Base-by-base conservation (phyloP, 768 basidiomycete genomes). In the Chalciporus chontae region DNA sequence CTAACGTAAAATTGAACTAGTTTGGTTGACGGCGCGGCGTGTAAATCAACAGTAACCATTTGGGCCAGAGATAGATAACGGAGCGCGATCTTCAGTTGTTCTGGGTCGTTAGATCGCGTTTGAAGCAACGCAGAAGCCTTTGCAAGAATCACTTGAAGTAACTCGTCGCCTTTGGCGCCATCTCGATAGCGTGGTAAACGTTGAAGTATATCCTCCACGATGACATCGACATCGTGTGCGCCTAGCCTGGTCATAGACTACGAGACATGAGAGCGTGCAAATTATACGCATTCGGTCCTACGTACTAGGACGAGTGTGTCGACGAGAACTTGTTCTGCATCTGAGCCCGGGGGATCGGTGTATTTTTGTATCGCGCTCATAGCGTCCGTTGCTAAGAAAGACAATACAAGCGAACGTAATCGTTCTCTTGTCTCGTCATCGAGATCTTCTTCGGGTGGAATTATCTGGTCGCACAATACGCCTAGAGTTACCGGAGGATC, bases 381-480 rank as follows among this genome's bases (percentile, higher is more conserved):
- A 14, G 79, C 80, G 50, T 81, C 77, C 29, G 68, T 74, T 15
- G 74, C 71, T 48, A 87, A 65, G 66, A 86, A 87, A 5, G 71
- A 69, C 45, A 86, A 57, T 17, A 87, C 85, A 19, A 86, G 71
- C 1, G 72, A 70, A 50, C 83, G 75, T 18, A 87, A 65, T 27
- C 75, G 75, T 54, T 80, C 78, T 42, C 84, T 75, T 40, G 79
- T 79, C 15, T 62, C 82, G 19, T 82, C 80, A 45, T 84, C 81
- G 58, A 72, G 55, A 11, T 71, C 61, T 23, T 79, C 80, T 41
- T 77, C 77, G 0, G 70, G 60, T 2, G 79, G 78, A 3, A 76
- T 62, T 31, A 85, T 70, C 60, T 88, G 85, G 59, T 88, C 87
- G 58, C 78, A 85, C 5, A 88, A 70, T 13, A 88, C 85, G 32